Base-by-base conservation (phyloP, 345 rosid genomes). In the Camelina neglecta region DNA sequence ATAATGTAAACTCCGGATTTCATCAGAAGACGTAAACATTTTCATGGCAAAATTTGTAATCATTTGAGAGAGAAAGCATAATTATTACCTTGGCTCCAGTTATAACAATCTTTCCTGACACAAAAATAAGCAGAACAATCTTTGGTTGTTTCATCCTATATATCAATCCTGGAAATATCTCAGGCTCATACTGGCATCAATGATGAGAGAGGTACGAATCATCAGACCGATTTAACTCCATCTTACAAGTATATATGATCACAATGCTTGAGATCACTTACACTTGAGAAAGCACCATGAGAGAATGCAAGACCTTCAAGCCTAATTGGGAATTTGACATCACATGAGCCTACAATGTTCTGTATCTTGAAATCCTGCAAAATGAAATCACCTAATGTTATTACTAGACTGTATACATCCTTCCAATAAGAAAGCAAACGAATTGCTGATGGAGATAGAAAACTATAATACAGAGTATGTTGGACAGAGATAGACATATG, bases 71-170 rank as follows among this genome's bases (percentile, higher is more conserved):
- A 57, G 16, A 15, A 16, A 29, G 48, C n/a, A 15, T 4, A 36
- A 11, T 29, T 65, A n/a, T 80, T 75, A 92, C 93, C 93, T 91
- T 93, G n/a, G 98, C 98, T 75, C 98, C 98, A 11, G 98, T 91
- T 29, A 93, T 89, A 75, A 93, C 98, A 72, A 93, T 88, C 83
- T 91, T 93, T 45, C 98, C 97, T 0, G 97, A 91, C 5, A 90
- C 92, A 69, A 93, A 93, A 72, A 93, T 88, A 11, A 93, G 90
- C 2, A 93, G 90, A 36, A 91, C 97, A 44, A 93, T 87, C 80
- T 89, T 91, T 11, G 98, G 97, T 45, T 86, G 93, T 78, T 88
- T 91, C 96, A 93, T 93, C 45, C 96, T 86, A 81, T 93, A 89
- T 54, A 93, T 91, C 42, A 91, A 76, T 47, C 96, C 98, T 44